phyloP scores from a whole-genome alignment of 176 grass and related monocot species.

The Aegilops umbellulata region DNA sequence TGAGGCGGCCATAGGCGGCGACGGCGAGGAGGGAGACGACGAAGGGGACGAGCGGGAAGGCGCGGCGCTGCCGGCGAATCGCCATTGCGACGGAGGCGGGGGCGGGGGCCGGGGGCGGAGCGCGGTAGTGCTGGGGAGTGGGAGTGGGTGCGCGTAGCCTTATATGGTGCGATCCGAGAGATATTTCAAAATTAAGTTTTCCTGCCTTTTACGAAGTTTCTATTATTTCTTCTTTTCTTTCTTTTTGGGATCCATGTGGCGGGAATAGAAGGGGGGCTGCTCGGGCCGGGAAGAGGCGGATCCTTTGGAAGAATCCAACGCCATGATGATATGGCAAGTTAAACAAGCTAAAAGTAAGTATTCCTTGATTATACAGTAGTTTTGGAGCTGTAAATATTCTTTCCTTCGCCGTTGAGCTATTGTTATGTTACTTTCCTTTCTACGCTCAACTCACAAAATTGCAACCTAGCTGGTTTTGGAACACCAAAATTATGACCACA shows the following conservation, averaged over 20 bases:
- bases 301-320: neutral
- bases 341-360: neutral
- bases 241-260: neutral
- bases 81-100: constrained; percentile 38
- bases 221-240: neutral
- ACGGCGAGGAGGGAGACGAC: constrained; percentile 44
- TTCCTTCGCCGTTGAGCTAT: neutral
- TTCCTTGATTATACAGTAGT: neutral
- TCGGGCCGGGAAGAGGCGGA: neutral
- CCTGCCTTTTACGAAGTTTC: neutral
- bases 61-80: constrained; percentile 24
- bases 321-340: neutral
- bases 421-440: neutral
- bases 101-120: neutral
- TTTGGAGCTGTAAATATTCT: neutral
- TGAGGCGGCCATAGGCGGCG: constrained; percentile 55
- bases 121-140: neutral
- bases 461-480: neutral
- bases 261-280: neutral
- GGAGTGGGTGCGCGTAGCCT: constrained; percentile 25
- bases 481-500: neutral
- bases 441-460: neutral
- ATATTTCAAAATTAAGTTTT: neutral
- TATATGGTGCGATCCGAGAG: constrained; percentile 12
- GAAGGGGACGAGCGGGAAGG: constrained; percentile 47